phyloP scores from a whole-genome alignment of 768 basidiomycete genomes.

The Auricularia sp. region DNA sequence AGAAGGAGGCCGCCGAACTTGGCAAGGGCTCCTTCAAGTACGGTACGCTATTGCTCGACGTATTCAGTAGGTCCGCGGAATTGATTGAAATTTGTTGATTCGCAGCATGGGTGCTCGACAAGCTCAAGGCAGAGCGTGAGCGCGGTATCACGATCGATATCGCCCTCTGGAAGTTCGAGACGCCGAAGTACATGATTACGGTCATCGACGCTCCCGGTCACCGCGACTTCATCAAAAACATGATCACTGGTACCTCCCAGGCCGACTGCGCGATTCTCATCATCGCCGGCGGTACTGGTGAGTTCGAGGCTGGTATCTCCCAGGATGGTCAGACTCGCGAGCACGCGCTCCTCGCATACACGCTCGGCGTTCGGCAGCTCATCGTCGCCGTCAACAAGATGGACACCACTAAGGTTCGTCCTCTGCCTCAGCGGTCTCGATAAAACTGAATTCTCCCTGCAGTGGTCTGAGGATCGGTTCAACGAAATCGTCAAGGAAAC shows the following conservation, averaged over 20 bases:
- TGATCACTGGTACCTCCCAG: conserved; percentile 99
- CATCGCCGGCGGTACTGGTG: conserved; percentile 98
- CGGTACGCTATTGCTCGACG: conserved; percentile 40
- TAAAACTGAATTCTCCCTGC: neutral
- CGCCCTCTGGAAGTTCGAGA: conserved; percentile 99
- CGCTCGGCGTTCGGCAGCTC: conserved; percentile 99
- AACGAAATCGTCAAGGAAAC: conserved; percentile 99
- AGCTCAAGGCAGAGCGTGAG: conserved; percentile 99
- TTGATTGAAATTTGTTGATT: conserved; percentile 12
- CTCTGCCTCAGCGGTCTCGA: conserved; percentile 18
- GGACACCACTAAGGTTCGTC: conserved; percentile 97
- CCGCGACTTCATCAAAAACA: conserved; percentile 99
- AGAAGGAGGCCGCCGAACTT: conserved; percentile 99
- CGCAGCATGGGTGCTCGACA: conserved; percentile 99
- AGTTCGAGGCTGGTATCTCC: conserved; percentile 99
- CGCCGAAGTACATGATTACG: conserved; percentile 89
- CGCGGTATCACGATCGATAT: conserved; percentile 99
- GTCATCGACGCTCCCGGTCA: conserved; percentile 99
- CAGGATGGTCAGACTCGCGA: conserved; percentile 99
- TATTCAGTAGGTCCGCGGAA: neutral
- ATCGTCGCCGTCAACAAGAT: conserved; percentile 99
- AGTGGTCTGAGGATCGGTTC: conserved; percentile 99
- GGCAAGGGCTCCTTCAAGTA: conserved; percentile 99
- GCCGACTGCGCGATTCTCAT: conserved; percentile 99
- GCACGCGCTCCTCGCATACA: conserved; percentile 99